A percentile compares a stretch with the other conserved stretches of the same genome.
Conservation (phyloP, 2,329 filamentous ascomycete species). For the Saccharata proteae region DNA sequence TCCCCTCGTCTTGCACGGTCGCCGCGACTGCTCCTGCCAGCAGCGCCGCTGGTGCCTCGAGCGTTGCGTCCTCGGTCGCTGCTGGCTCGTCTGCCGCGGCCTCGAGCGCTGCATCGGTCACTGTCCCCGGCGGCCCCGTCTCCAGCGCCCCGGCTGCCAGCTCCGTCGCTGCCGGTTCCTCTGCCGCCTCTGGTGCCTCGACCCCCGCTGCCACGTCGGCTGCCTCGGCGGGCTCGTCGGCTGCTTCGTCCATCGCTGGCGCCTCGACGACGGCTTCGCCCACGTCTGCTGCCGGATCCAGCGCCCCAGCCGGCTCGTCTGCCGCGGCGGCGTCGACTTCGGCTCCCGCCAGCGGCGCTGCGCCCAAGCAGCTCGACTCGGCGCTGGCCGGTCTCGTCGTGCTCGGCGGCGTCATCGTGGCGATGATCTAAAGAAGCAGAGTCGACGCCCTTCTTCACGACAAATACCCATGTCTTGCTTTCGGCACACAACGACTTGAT, state of each 20-base stretch:
- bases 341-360: slow-evolving; percentile 4
- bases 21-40: slow-evolving; percentile 2
- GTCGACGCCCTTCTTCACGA: not conserved
- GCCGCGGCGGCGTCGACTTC: slow-evolving; percentile 4
- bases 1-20: not conserved
- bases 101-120: no score
- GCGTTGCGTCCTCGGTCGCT: slow-evolving; percentile 1
- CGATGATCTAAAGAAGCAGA: slow-evolving; percentile 1
- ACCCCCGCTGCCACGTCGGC: slow-evolving; percentile 1
- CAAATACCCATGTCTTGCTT: not conserved
- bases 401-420: slow-evolving; percentile 7
- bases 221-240: no score
- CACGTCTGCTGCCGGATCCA: not conserved
- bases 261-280: not conserved
- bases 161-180: no score
- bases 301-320: slow-evolving; percentile 1
- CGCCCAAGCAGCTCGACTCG: slow-evolving; percentile 3
- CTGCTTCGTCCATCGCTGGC: not conserved
- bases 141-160: no score
- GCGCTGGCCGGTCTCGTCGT: slow-evolving; percentile 8
- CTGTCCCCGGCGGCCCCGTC: no score
- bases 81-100: slow-evolving; percentile 1
- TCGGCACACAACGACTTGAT: not conserved
- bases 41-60: slow-evolving; percentile 1
- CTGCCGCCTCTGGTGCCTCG: slow-evolving; percentile 2